Evolutionary conservation across 768 basidiomycete species (phyloP).

Genomic region (Boletus rubescentipes): DNA sequence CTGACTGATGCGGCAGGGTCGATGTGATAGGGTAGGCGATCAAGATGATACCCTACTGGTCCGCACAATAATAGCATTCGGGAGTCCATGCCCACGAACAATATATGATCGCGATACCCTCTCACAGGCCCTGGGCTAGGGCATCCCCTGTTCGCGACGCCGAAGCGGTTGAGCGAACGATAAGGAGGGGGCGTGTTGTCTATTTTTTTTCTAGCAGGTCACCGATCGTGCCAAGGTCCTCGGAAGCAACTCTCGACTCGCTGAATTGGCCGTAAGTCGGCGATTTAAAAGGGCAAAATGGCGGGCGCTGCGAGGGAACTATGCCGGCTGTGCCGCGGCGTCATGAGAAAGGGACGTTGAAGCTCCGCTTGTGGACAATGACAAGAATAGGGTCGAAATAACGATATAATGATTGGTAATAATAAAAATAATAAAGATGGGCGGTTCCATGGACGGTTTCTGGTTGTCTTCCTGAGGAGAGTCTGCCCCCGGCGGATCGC

Average conservation of each 20-base stretch:
- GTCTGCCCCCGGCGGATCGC: slow-evolving; percentile 11
- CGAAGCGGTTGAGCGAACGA: slow-evolving; percentile 8
- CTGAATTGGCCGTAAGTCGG: slow-evolving; percentile 27
- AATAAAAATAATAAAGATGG: slow-evolving; percentile 15
- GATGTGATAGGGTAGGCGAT: slow-evolving; percentile 39
- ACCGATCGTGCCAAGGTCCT: neutral
- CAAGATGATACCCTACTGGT: slow-evolving; percentile 30
- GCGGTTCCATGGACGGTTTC: slow-evolving; percentile 8
- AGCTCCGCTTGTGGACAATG: slow-evolving; percentile 23
- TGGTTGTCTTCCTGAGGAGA: slow-evolving; percentile 11
- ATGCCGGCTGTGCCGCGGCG: slow-evolving; percentile 32
- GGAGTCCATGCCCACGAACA: slow-evolving; percentile 9
- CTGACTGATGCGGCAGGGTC: slow-evolving; percentile 35
- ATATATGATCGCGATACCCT: slow-evolving; percentile 20
- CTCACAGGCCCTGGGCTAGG: slow-evolving; percentile 24
- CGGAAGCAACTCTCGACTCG: slow-evolving; percentile 7
- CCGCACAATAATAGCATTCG: slow-evolving; percentile 18
- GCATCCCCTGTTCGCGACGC: slow-evolving; percentile 16
- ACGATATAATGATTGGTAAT: slow-evolving; percentile 12
- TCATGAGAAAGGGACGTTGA: slow-evolving; percentile 23
- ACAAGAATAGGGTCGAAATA: slow-evolving; percentile 8
- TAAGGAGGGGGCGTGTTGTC: neutral
- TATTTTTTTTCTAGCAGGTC: neutral
- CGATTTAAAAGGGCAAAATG: slow-evolving; percentile 29
- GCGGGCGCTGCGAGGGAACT: slow-evolving; percentile 10